These are phyloP conservation scores for Kazachstania martiniae DNA, from an alignment of 805 yeast genomes.

Conservation along the genomic window DNA sequence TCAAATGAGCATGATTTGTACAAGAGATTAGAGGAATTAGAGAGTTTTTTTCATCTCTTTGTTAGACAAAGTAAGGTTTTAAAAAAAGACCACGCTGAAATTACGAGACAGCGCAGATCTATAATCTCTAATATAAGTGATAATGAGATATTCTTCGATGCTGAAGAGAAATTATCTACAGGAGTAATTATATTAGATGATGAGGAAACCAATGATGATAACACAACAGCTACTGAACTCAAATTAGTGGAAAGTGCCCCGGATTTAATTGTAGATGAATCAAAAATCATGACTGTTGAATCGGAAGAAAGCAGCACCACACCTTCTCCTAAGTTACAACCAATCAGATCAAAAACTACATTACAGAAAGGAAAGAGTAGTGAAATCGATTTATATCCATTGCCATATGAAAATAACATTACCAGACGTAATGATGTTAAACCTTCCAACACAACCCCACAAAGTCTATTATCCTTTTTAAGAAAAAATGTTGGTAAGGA, in stretches of 20 bases:
- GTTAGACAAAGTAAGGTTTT: slow-evolving; percentile 15
- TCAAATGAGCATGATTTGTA: slow-evolving; percentile 17
- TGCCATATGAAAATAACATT: slow-evolving; percentile 38
- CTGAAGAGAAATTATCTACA: slow-evolving; percentile 39
- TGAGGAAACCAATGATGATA: slow-evolving; percentile 17
- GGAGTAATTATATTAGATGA: slow-evolving; percentile 49
- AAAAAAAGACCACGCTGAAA: slow-evolving; percentile 10
- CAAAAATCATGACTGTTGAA: too few species aligned
- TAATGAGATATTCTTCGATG: slow-evolving; percentile 55
- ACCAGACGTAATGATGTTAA: slow-evolving; percentile 49
- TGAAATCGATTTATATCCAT: slow-evolving; percentile 46
- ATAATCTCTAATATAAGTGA: slow-evolving; percentile 28
- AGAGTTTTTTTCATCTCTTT: slow-evolving; percentile 13
- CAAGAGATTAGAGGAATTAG: slow-evolving; percentile 16
- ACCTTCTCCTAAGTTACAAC: not conserved
- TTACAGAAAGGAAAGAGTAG: not conserved
- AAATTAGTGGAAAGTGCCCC: not conserved
- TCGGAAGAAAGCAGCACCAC: not conserved
- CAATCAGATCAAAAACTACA: not conserved
- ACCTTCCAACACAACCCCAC: slow-evolving; percentile 58
- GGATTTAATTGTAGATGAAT: not conserved
- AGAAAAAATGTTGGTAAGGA: slow-evolving; percentile 92
- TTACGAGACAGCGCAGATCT: slow-evolving; percentile 9
- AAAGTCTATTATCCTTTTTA: slow-evolving; percentile 66
- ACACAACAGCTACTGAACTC: not conserved